Base-by-base conservation (phyloP, 2,329 filamentous ascomycete species). In the Monosporascus sp. region DNA sequence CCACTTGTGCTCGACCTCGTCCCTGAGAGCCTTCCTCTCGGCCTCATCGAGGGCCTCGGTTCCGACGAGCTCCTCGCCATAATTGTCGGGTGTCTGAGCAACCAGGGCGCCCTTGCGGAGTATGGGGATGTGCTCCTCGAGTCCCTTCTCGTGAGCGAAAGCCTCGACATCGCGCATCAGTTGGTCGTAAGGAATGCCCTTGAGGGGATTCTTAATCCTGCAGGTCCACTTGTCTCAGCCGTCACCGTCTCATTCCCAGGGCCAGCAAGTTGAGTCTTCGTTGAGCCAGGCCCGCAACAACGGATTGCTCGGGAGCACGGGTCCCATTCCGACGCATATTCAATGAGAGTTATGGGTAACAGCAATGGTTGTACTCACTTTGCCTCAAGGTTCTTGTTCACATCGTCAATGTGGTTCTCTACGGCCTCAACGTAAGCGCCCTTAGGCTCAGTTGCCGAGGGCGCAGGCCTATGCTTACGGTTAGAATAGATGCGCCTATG, bases 71-170 rank as follows among this genome's bases (percentile, higher is more conserved):
- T 77, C 73, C 53, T 89, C 85, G 65, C 79, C 54, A 27, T 74
- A 88, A 31, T 77, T 75, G 8, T 73, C 72, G 0, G 87, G 87
- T 60, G 86, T 82, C 66, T 89, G 87, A 3, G 89, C 89, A 18
- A 91, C 80, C 11, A 93, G 75, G 3, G 88, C 89, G 36, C 87
- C 89, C 62, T 86, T 86, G 50, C 80, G 76, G 50, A 91, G 76
- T 17, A 87, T 65, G 3, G 74, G 70, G 3, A 82, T 70, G 58
- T 86, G 77, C 51, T 86, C 80, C 2, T 72, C 68, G 25, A 91
- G 74, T 24, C 77, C 77, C 59, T 86, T 80, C 43, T 78, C 71
- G 15, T 74, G 72, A 39, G 84, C 86, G 62, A 88, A 89, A n/a
- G 74, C 73, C 50, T 83, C 65, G 39, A 69, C 84, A 61, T 85